phyloP scores from a whole-genome alignment of 352 stramenopile species.

The Pythium sp. region DNA sequence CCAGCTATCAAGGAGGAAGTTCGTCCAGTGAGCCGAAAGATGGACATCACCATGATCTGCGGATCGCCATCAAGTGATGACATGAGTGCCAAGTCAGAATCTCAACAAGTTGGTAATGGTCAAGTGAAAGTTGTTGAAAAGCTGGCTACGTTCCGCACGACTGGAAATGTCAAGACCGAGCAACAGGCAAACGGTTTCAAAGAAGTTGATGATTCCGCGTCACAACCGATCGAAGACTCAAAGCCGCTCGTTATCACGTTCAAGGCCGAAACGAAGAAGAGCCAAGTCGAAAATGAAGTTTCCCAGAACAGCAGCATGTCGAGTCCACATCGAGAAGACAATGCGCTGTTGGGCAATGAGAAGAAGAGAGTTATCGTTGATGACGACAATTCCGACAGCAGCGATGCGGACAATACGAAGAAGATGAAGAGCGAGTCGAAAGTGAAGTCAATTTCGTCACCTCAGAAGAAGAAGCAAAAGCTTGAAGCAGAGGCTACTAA shows the following conservation, averaged over 20 bases:
- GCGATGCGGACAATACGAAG: constrained; percentile 23
- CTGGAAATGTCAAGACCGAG: constrained; percentile 12
- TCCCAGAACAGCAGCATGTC: not conserved
- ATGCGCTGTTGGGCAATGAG: constrained; percentile 21
- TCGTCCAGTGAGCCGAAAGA: constrained; percentile 24
- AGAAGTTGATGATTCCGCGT: not conserved
- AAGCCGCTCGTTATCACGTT: not conserved
- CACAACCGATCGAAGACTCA: not conserved
- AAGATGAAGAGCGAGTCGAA: constrained; percentile 9
- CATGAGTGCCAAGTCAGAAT: constrained; percentile 9
- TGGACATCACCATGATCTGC: constrained; percentile 51
- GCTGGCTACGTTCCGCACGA: not conserved
- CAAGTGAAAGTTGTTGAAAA: constrained; percentile 1
- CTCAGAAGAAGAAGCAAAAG: constrained; percentile 21
- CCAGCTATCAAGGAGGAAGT: constrained; percentile 14
- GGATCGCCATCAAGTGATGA: constrained; percentile 24
- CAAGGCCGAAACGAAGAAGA: constrained; percentile 15
- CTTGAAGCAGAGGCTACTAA: not conserved
- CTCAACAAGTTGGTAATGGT: not conserved
- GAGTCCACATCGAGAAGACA: constrained; percentile 15
- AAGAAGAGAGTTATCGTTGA: constrained; percentile 69
- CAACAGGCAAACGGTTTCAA: not conserved
- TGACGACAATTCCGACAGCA: constrained; percentile 57
- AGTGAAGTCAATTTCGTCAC: constrained; percentile 9
- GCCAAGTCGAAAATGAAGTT: constrained; percentile 25